These are phyloP conservation scores for Fusarium agapanthi DNA, from an alignment of 2,329 filamentous ascomycete genomes.

Conservation along the genomic window DNA sequence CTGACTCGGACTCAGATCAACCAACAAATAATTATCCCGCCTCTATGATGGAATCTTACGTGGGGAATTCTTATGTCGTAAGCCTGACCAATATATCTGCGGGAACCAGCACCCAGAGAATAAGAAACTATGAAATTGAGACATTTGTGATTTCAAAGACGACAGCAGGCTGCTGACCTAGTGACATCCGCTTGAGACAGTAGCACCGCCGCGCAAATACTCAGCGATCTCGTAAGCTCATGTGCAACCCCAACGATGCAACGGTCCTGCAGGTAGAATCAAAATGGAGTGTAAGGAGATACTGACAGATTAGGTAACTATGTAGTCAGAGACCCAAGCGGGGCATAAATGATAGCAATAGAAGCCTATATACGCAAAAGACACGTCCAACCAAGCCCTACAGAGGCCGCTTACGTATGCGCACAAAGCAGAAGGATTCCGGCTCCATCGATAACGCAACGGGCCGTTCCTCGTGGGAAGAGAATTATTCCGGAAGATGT, in stretches of 20 bases:
- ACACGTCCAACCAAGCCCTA: background rate
- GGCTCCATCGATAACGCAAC: background rate
- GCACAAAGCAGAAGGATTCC: background rate
- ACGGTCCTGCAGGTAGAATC: background rate
- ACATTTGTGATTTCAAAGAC: background rate
- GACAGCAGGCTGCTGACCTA: background rate
- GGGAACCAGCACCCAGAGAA: background rate
- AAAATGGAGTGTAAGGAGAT: background rate
- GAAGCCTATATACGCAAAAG: background rate
- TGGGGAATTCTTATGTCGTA: background rate
- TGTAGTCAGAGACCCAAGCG: background rate
- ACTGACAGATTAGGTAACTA: background rate
- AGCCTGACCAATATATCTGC: background rate
- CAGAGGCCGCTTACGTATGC: background rate
- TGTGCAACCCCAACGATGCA: background rate
- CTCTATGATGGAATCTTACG: background rate
- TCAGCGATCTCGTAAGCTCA: background rate
- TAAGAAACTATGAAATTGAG: background rate
- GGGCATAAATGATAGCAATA: background rate
- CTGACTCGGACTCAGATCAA: background rate
- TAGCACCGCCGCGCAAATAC: fast-evolving
- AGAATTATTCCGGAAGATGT: background rate
- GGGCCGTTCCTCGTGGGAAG: background rate
- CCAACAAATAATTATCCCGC: background rate
- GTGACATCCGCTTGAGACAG: background rate